Percentiles rank a stretch among this genome's conserved stretches.
Conservation (phyloP, 2,329 filamentous ascomycete genomes). For the Ophiocordyceps camponoti-leonardi region DNA sequence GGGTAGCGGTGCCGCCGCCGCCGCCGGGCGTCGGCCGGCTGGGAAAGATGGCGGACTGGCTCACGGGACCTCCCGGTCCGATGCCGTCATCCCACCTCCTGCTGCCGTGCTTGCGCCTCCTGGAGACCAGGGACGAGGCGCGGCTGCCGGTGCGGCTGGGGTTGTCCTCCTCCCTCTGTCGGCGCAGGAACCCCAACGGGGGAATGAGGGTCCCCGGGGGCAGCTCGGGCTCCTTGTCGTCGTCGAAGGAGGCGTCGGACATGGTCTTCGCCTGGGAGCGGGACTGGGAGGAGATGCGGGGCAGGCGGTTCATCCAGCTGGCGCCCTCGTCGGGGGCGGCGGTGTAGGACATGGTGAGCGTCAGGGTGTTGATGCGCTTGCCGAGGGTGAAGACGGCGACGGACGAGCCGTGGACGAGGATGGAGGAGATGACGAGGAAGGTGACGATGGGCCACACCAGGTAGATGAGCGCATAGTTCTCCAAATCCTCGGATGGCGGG, state of each 20-base stretch:
- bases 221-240: conserved; percentile 39
- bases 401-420: conserved; percentile 92
- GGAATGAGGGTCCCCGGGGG: conserved; percentile 58
- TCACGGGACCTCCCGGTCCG: conserved; percentile 73
- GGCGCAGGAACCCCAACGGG: conserved; percentile 62
- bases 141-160: conserved; percentile 36
- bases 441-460: conserved; percentile 92
- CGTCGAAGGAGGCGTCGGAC: conserved; percentile 59
- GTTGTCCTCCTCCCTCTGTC: conserved; percentile 62
- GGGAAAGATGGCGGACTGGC: conserved; percentile 77
- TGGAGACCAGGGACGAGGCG: conserved; percentile 40
- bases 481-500: conserved; percentile 35
- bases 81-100: conserved; percentile 53
- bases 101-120: conserved; percentile 42
- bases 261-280: conserved; percentile 74
- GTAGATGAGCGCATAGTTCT: conserved; percentile 54
- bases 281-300: conserved; percentile 46
- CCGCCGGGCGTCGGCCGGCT: conserved; percentile 19
- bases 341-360: conserved; percentile 92
- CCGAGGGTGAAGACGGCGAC: conserved; percentile 94
- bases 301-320: conserved; percentile 88
- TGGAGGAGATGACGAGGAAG: conserved; percentile 87
- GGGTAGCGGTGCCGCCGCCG: too few relatives aligned
- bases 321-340: conserved; percentile 74
- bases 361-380: conserved; percentile 94